Percentiles rank a stretch among this genome's conserved stretches.
These are phyloP conservation scores for Claviceps fusiformis DNA, from an alignment of 2,329 filamentous ascomycete genomes.

Conservation along the genomic window DNA sequence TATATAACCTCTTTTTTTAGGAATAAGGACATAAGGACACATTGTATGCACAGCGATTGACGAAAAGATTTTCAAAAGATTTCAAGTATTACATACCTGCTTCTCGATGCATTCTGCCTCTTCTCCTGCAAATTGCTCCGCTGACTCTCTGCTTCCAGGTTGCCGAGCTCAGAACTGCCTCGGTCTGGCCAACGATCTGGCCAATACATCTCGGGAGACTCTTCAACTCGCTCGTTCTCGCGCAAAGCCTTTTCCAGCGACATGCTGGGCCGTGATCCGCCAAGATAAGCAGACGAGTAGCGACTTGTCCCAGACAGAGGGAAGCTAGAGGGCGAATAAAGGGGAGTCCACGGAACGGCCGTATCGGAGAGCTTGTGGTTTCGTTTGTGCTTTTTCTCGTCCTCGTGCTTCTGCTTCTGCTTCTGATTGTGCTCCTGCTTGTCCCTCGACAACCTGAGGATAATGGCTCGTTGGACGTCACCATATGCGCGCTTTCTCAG, in stretches of 20 bases:
- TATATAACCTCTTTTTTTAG: not conserved
- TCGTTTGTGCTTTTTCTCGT: not conserved
- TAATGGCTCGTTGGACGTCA: not conserved
- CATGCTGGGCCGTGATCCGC: constrained; percentile 1
- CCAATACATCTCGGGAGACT: not conserved
- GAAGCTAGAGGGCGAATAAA: not conserved
- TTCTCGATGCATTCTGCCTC: not conserved
- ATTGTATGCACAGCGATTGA: not conserved
- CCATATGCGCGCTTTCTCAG: not conserved
- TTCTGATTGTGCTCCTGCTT: not conserved
- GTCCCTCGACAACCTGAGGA: not conserved
- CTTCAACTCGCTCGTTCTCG: not conserved
- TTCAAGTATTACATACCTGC: not conserved
- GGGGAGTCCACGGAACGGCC: not conserved
- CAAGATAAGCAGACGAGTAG: constrained; percentile 1
- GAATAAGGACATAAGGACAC: not conserved
- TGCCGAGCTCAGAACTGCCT: not conserved
- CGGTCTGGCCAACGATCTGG: not conserved
- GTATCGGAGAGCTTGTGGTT: not conserved
- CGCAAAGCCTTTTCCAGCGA: not conserved
- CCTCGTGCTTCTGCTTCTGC: not conserved
- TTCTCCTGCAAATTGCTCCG: not conserved
- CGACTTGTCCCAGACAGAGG: not conserved
- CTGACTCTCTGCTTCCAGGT: not conserved
- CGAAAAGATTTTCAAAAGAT: not conserved